These are phyloP conservation scores for Flaveria brownii DNA, from an alignment of 129 eudicot genomes.

Conservation along the genomic window DNA sequence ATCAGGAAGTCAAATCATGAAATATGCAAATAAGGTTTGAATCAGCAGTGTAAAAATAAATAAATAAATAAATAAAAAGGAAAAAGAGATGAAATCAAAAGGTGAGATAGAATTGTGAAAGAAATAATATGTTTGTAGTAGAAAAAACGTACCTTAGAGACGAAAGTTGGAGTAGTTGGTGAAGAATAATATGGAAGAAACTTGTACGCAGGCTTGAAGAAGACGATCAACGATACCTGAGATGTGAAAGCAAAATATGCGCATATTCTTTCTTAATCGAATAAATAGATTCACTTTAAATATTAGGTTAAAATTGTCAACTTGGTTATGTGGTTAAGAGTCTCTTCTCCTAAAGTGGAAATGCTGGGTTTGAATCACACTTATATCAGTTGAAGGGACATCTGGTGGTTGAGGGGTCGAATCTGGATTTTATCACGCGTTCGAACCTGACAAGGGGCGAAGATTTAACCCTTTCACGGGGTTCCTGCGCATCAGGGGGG, in stretches of 20 bases:
- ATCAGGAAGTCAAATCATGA: conserved; percentile 2
- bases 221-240: conserved; percentile 11
- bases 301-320: no score
- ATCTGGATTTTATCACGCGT: no score
- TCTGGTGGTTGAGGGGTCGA: no score
- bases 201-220: neutral
- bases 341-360: no score
- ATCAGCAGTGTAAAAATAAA: neutral
- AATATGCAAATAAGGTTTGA: conserved; percentile 6
- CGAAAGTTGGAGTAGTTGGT: neutral
- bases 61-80: no score
- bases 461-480: no score
- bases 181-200: conserved; percentile 18
- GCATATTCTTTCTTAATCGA: conserved; percentile 2
- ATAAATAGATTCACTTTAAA: no score
- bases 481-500: no score
- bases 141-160: conserved; percentile 24
- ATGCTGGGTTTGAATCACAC: no score
- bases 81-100: neutral
- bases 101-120: neutral
- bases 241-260: conserved; percentile 37
- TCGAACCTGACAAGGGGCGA: no score
- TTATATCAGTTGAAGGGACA: no score
- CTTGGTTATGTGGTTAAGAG: no score
- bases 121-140: neutral